phyloP scores from a whole-genome alignment of 2,329 filamentous ascomycete genomes.

The Pyrenophora graminea region DNA sequence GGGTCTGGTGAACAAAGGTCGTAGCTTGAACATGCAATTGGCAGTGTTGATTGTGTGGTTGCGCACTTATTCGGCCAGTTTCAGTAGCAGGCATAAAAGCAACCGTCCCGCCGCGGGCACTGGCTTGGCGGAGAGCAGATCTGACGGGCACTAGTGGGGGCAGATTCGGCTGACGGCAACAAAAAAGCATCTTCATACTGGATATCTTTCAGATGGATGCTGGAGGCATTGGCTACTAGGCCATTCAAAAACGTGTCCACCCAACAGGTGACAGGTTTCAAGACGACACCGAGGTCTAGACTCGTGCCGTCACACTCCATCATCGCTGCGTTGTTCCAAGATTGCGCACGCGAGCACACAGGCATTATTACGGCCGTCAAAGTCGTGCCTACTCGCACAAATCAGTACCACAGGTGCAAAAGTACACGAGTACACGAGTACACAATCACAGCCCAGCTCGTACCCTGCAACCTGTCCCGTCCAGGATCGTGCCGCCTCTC shows the following conservation, averaged over 20 bases:
- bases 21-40: constrained; percentile 25
- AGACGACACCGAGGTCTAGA: neutral
- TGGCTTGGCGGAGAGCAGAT: constrained; percentile 17
- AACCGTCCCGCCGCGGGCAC: constrained; percentile 14
- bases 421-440: too few relatives aligned
- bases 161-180: neutral
- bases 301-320: constrained; percentile 3
- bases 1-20: constrained; percentile 4
- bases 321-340: constrained; percentile 17
- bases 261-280: constrained; percentile 5
- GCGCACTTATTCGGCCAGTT: constrained; percentile 12
- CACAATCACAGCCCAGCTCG: too few relatives aligned
- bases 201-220: neutral
- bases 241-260: neutral
- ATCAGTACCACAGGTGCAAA: neutral
- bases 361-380: constrained; percentile 28
- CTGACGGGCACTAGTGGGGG: constrained; percentile 11
- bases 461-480: neutral
- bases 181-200: neutral
- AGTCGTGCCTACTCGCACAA: constrained; percentile 33
- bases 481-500: neutral
- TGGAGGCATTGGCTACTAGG: neutral
- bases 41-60: neutral
- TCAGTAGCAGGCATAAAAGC: constrained; percentile 3
- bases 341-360: constrained; percentile 43